phyloP scores from a whole-genome alignment of 2,329 filamentous ascomycete species.

The Tolypocladium paradoxum region DNA sequence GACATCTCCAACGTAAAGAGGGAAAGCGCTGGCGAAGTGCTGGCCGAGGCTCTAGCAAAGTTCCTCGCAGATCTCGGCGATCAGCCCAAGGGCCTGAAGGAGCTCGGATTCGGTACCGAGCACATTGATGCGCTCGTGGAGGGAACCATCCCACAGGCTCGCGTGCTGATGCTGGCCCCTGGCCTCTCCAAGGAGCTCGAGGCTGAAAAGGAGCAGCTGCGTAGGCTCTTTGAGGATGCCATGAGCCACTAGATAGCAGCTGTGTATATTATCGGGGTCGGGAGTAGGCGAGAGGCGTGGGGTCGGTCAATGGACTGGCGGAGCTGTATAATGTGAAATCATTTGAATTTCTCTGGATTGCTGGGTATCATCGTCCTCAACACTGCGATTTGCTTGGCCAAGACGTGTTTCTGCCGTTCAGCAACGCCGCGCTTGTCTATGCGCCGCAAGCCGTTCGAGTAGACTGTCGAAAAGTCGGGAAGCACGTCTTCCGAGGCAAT shows the following conservation, averaged over 20 bases:
- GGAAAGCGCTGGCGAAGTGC: constrained; percentile 80
- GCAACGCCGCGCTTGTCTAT: constrained; percentile 49
- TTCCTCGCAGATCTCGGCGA: constrained; percentile 81
- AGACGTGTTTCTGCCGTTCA: constrained; percentile 51
- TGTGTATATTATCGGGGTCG: background rate
- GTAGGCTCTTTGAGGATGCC: constrained; percentile 54
- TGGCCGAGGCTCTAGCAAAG: constrained; percentile 69
- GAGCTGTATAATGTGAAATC: constrained; percentile 5
- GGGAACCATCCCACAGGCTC: constrained; percentile 83
- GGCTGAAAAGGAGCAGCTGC: constrained; percentile 61
- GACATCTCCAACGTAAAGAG: constrained; percentile 80
- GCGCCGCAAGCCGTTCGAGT: constrained; percentile 49
- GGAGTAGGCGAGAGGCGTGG: background rate
- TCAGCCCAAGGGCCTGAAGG: constrained; percentile 78
- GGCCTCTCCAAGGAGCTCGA: constrained; percentile 61
- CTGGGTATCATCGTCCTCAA: constrained; percentile 56
- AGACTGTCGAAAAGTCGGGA: constrained; percentile 59
- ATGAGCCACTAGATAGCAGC: constrained; percentile 25
- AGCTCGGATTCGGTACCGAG: constrained; percentile 63
- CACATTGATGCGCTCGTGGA: constrained; percentile 81
- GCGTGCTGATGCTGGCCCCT: constrained; percentile 87
- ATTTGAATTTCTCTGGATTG: constrained; percentile 42
- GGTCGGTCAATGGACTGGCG: background rate
- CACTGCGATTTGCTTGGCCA: constrained; percentile 58
- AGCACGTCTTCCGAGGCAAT: constrained; percentile 47